Percentiles rank a stretch among this genome's conserved stretches.
Conservation (phyloP, 139 green algal genomes). For the Trebouxia sp. region DNA sequence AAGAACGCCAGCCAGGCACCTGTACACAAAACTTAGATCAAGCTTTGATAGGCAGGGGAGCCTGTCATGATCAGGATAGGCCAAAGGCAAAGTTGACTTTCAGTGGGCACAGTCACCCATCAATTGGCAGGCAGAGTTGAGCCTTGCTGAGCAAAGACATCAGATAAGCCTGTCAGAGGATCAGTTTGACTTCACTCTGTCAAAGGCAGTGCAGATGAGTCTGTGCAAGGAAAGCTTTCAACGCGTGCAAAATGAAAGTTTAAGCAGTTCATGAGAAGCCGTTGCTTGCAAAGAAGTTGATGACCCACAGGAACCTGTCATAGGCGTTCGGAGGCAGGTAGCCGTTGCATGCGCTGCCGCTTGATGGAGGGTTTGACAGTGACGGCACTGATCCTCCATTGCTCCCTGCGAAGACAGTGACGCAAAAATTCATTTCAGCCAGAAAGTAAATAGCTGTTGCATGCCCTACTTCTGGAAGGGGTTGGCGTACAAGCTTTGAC, state of each 20-base stretch:
- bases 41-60: too few species aligned
- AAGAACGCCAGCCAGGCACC: too few species aligned
- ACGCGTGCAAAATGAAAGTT: background rate
- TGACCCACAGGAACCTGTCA: constrained; percentile 45
- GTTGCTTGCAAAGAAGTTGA: constrained; percentile 54
- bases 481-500: background rate
- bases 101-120: background rate
- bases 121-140: background rate
- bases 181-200: background rate
- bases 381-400: too few species aligned
- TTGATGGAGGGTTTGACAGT: too few species aligned
- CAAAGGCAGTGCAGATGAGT: background rate
- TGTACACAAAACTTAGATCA: too few species aligned
- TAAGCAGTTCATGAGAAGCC: constrained; percentile 56
- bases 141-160: background rate
- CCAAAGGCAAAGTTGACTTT: background rate
- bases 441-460: background rate
- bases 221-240: background rate
- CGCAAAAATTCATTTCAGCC: too few species aligned
- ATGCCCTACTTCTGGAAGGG: background rate
- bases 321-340: background rate
- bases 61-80: background rate
- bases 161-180: background rate
- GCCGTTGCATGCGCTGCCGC: background rate
- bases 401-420: too few species aligned